These are phyloP conservation scores for Eucalyptus virginea DNA, from an alignment of 345 rosid species.

Conservation along the genomic window DNA sequence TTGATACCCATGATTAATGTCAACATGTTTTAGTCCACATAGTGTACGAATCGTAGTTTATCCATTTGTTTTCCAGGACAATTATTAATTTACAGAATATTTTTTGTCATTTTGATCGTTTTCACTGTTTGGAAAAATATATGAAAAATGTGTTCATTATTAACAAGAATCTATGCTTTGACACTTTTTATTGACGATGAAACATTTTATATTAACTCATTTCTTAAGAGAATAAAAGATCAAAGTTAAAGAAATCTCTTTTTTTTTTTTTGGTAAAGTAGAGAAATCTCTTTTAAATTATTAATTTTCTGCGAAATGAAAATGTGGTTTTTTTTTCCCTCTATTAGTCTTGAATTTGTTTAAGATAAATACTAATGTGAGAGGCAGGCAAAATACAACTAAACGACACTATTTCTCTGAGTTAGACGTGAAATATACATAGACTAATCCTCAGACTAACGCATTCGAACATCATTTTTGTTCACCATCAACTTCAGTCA, in stretches of 20 bases:
- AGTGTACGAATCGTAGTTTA: background rate
- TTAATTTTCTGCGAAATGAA: no score
- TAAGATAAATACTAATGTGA: background rate
- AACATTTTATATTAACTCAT: background rate
- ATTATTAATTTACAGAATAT: no score
- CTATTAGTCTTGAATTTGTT: background rate
- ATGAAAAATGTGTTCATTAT: background rate
- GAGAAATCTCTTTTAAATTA: no score
- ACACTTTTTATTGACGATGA: no score
- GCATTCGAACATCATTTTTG: background rate
- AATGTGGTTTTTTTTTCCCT: background rate
- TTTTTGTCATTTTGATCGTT: background rate
- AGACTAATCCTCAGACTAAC: background rate
- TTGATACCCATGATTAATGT: background rate
- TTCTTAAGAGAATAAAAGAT: background rate
- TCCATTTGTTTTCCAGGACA: background rate
- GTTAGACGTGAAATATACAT: background rate
- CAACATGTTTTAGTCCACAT: background rate
- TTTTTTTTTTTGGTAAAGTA: no score
- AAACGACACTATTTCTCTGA: background rate
- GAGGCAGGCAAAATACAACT: background rate
- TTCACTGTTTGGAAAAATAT: background rate
- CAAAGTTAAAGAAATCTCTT: background rate
- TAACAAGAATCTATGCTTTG: background rate
- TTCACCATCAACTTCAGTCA: background rate